phyloP scores from a whole-genome alignment of 2,329 filamentous ascomycete species.

The Polychaeton citri region DNA sequence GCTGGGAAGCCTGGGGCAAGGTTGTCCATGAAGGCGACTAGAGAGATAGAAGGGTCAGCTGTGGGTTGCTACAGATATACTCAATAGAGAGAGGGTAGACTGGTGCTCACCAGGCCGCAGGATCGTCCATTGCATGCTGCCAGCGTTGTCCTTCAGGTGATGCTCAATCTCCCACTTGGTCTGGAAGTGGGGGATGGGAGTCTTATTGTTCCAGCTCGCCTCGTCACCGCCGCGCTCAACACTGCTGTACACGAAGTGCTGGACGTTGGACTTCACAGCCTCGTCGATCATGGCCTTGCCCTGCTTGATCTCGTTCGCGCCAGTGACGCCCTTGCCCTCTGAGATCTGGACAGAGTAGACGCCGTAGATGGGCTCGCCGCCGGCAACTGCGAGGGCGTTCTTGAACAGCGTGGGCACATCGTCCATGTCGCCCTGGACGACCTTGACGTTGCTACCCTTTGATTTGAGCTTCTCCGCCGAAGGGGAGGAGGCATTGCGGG shows the following conservation, averaged over 20 bases:
- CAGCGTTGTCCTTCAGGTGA: slow-evolving; percentile 38
- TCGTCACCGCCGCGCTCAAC: slow-evolving; percentile 49
- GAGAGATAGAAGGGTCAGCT: neutral
- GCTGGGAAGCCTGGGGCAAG: slow-evolving; percentile 34
- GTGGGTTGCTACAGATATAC: neutral
- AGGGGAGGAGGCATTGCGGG: slow-evolving; percentile 36
- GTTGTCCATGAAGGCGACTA: slow-evolving; percentile 53
- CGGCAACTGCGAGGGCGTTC: slow-evolving; percentile 26
- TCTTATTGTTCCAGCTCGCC: slow-evolving; percentile 39
- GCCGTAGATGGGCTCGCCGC: slow-evolving; percentile 26
- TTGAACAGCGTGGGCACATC: slow-evolving; percentile 37
- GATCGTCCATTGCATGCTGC: slow-evolving; percentile 48
- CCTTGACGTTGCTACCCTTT: slow-evolving; percentile 34
- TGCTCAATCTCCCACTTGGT: slow-evolving; percentile 49
- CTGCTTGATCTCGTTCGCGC: slow-evolving; percentile 39
- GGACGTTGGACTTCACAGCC: slow-evolving; percentile 40
- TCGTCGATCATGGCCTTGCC: slow-evolving; percentile 48
- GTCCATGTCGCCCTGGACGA: slow-evolving; percentile 43
- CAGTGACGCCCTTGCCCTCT: slow-evolving; percentile 28
- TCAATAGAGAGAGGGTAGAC: neutral
- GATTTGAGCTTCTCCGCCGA: slow-evolving; percentile 35
- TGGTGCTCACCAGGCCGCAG: slow-evolving; percentile 25
- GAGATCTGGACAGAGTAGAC: slow-evolving; percentile 50
- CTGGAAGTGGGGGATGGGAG: slow-evolving; percentile 44
- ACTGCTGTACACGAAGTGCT: slow-evolving; percentile 50